These are phyloP conservation scores for Lactarius sp. DNA, from an alignment of 768 basidiomycete species.

Conservation along the genomic window DNA sequence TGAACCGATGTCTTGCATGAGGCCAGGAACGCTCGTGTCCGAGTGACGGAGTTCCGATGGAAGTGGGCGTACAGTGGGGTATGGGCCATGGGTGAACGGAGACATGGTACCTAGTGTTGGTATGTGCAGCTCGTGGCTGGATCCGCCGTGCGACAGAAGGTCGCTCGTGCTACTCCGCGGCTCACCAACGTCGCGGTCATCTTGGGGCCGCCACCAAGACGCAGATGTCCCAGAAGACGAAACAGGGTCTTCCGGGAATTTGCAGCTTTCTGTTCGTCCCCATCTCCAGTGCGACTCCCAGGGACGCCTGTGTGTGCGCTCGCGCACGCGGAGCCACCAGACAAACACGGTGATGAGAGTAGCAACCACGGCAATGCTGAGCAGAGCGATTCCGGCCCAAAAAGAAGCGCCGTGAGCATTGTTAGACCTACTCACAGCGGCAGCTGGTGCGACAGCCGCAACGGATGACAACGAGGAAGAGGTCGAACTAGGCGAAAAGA, in stretches of 20 bases:
- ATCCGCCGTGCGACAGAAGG: background rate
- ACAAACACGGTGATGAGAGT: slow-evolving; percentile 26
- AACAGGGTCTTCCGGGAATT: slow-evolving; percentile 11
- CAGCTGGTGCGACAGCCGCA: slow-evolving; percentile 4
- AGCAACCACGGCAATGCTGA: slow-evolving; percentile 24
- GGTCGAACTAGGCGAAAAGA: background rate
- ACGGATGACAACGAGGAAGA: background rate
- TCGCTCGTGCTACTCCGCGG: slow-evolving; percentile 10
- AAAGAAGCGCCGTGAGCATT: slow-evolving; percentile 20
- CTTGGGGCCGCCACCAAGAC: slow-evolving; percentile 6
- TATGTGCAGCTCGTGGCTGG: background rate
- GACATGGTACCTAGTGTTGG: slow-evolving; percentile 2
- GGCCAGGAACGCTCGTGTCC: slow-evolving; percentile 30
- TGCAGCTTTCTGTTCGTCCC: slow-evolving; percentile 27
- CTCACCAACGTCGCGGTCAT: background rate
- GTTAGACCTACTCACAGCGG: background rate
- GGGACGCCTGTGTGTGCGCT: slow-evolving; percentile 23
- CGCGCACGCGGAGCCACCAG: slow-evolving; percentile 30
- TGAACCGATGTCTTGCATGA: slow-evolving; percentile 37
- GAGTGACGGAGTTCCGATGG: slow-evolving; percentile 26
- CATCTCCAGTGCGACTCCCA: slow-evolving; percentile 17
- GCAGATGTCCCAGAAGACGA: slow-evolving; percentile 5
- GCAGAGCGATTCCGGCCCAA: slow-evolving; percentile 29
- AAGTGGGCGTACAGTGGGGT: slow-evolving; percentile 26
- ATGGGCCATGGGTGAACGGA: slow-evolving; percentile 3